phyloP scores from a whole-genome alignment of 495 filamentous ascomycete genomes.

The Platismatia glauca region DNA sequence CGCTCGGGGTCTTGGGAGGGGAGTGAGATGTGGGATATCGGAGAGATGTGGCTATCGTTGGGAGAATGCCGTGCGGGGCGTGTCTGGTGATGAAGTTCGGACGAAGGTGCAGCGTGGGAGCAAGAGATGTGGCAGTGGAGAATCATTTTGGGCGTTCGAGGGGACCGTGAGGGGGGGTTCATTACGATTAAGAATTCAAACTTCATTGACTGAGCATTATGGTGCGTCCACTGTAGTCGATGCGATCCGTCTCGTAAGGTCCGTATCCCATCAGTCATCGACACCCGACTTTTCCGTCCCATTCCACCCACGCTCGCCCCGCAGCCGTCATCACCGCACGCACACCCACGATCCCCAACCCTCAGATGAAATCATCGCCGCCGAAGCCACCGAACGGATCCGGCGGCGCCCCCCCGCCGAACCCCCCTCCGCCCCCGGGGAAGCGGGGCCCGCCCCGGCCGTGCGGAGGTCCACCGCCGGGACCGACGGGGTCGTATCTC shows the following conservation, averaged over 20 bases:
- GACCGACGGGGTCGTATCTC: conserved; percentile 75
- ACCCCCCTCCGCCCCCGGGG: conserved; percentile 33
- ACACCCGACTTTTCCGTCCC: not conserved
- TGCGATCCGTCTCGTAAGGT: not conserved
- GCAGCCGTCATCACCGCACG: not conserved
- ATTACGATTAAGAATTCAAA: not conserved
- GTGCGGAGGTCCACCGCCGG: conserved; percentile 52
- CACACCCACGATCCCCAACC: not conserved
- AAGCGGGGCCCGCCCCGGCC: conserved; percentile 41
- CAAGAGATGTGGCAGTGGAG: not conserved
- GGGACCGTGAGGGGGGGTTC: not conserved
- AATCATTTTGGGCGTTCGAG: not conserved
- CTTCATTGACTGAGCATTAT: not conserved
- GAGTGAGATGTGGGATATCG: not conserved
- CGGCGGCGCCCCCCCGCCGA: conserved; percentile 35
- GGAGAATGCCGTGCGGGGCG: not conserved
- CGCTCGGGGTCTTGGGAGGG: not conserved
- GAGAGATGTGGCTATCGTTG: no score
- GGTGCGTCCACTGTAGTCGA: not conserved
- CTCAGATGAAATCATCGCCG: conserved; percentile 59
- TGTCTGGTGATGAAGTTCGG: no score
- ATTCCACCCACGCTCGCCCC: not conserved
- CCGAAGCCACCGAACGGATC: conserved; percentile 60
- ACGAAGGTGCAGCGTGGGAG: no score
- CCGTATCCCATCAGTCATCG: not conserved